phyloP scores from a whole-genome alignment of 1,284 basidiomycete species.

The Porogramme epimiltina region DNA sequence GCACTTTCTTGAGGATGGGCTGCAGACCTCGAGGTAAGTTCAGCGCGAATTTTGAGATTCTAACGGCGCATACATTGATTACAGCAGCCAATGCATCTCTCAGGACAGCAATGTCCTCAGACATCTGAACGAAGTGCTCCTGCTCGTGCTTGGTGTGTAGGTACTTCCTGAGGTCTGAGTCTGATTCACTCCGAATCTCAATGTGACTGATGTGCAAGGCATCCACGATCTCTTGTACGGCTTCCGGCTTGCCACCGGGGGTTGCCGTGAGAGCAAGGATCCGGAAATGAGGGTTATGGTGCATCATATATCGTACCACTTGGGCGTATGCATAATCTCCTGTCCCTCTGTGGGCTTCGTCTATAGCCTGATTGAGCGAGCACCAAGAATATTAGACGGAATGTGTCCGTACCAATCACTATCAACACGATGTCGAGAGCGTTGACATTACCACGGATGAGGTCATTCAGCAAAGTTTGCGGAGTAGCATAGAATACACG shows the following conservation, averaged over 20 bases:
- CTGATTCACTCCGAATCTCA: constrained; percentile 92
- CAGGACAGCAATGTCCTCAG: constrained; percentile 55
- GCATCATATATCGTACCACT: constrained; percentile 88
- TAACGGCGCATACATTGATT: constrained; percentile 65
- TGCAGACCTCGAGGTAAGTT: constrained; percentile 7
- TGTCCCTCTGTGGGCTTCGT: constrained; percentile 95
- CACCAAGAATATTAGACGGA: not conserved
- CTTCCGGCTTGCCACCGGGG: constrained; percentile 85
- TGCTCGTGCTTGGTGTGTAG: constrained; percentile 85
- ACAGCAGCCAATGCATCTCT: constrained; percentile 60
- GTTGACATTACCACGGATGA: constrained; percentile 76
- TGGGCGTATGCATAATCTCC: constrained; percentile 94
- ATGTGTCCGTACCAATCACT: constrained; percentile 68
- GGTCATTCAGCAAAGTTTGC: constrained; percentile 92
- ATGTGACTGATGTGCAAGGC: constrained; percentile 96
- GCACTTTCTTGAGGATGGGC: constrained; percentile 34
- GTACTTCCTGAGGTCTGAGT: constrained; percentile 86
- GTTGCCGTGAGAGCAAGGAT: constrained; percentile 95
- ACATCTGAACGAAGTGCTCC: constrained; percentile 75
- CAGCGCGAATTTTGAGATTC: not conserved
- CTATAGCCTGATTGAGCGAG: constrained; percentile 40
- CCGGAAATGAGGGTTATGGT: constrained; percentile 92
- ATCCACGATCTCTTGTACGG: constrained; percentile 91
- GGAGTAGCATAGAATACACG: constrained; percentile 98
- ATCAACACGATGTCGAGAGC: constrained; percentile 79